phyloP scores from a whole-genome alignment of 768 basidiomycete species.

The Coprinopsis strossmayeri region DNA sequence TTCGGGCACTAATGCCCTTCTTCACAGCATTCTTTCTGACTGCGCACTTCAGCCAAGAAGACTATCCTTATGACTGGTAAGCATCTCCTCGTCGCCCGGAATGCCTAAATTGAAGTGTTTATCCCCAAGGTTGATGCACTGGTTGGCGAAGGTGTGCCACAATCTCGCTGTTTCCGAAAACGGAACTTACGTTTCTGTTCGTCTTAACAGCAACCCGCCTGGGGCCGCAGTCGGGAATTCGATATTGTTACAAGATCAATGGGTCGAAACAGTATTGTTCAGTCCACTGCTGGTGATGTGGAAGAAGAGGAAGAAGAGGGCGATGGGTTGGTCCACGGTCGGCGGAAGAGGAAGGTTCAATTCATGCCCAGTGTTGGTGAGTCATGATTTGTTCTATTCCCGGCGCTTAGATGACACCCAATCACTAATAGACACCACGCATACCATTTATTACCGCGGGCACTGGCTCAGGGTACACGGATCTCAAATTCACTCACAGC shows the following conservation, averaged over 20 bases:
- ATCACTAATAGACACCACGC: constrained; percentile 60
- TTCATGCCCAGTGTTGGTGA: constrained; percentile 82
- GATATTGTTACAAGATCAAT: constrained; percentile 81
- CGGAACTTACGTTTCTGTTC: constrained; percentile 1
- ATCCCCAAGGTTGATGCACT: constrained; percentile 72
- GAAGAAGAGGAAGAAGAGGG: constrained; percentile 73
- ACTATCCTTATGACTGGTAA: constrained; percentile 83
- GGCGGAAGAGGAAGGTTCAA: constrained; percentile 70
- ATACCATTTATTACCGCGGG: constrained; percentile 85
- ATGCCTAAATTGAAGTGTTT: not conserved
- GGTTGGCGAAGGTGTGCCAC: constrained; percentile 66
- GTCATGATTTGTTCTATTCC: constrained; percentile 10
- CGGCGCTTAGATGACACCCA: constrained; percentile 6
- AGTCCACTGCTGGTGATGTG: constrained; percentile 67
- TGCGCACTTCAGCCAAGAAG: constrained; percentile 83
- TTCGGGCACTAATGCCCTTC: not conserved
- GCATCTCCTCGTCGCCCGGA: constrained; percentile 13
- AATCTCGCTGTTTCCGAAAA: constrained; percentile 1
- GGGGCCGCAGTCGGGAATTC: constrained; percentile 84
- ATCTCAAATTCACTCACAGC: constrained; percentile 14
- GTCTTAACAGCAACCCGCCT: constrained; percentile 71
- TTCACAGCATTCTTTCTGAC: constrained; percentile 77
- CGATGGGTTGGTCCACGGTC: constrained; percentile 52
- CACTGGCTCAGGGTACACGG: constrained; percentile 75
- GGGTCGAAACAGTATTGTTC: constrained; percentile 56